phyloP scores from a whole-genome alignment of 169 alveolate genomes.

The Plasmodium relictum region DNA sequence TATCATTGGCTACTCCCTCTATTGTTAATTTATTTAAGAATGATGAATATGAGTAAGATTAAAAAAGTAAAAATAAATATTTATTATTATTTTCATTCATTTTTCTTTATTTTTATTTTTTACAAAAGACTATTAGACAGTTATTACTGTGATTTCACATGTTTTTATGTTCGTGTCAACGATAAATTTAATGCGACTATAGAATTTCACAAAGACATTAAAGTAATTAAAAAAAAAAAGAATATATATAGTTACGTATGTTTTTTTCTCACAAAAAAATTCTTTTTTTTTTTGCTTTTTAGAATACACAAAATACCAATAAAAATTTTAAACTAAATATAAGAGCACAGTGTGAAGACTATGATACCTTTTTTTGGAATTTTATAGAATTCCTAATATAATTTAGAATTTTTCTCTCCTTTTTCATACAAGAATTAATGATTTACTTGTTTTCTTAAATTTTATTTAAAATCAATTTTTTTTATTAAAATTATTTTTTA shows the following conservation, averaged over 20 bases:
- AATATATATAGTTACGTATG: neutral
- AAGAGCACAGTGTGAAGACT: conserved; percentile 52
- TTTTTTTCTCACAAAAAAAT: neutral
- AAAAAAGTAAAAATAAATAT: neutral
- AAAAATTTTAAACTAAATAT: conserved; percentile 10
- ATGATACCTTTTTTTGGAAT: conserved; percentile 39
- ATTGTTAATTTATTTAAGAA: conserved; percentile 22
- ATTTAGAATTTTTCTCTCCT: conserved; percentile 5
- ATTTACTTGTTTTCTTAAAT: neutral
- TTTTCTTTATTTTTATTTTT: conserved; percentile 5
- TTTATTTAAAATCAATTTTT: neutral
- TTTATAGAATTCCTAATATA: conserved; percentile 46
- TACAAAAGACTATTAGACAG: conserved; percentile 26
- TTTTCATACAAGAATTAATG: neutral
- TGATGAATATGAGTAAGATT: conserved; percentile 26
- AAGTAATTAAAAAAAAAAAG: conserved; percentile 11
- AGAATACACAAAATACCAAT: conserved; percentile 17
- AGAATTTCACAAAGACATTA: conserved; percentile 26
- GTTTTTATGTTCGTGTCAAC: conserved; percentile 23
- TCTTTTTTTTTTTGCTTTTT: neutral
- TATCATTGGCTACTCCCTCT: conserved; percentile 38
- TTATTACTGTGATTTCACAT: neutral
- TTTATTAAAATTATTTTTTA: neutral
- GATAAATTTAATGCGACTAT: conserved; percentile 20
- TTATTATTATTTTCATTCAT: neutral